phyloP scores from a whole-genome alignment of 2,329 filamentous ascomycete species.

The Cercospora zeae-maydis region DNA sequence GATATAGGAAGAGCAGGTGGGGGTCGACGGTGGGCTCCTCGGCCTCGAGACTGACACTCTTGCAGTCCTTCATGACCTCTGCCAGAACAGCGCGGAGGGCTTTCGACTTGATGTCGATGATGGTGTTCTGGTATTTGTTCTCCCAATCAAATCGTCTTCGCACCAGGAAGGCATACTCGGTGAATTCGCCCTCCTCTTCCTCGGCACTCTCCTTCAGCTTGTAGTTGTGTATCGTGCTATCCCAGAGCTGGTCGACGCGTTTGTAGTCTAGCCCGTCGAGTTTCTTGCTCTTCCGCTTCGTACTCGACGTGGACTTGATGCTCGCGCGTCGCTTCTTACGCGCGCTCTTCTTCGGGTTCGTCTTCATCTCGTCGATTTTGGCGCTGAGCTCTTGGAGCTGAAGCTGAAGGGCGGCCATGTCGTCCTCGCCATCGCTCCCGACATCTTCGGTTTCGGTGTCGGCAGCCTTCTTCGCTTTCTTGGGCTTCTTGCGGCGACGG shows the following conservation, averaged over 20 bases:
- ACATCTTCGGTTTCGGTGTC: conserved; percentile 21
- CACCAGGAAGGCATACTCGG: conserved; percentile 79
- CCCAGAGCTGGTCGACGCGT: conserved; percentile 62
- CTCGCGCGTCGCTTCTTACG: conserved; percentile 23
- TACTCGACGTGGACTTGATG: conserved; percentile 20
- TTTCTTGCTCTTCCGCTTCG: conserved; percentile 24
- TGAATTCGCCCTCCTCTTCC: conserved; percentile 65
- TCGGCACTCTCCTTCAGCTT: conserved; percentile 65
- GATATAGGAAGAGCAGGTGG: conserved; percentile 56
- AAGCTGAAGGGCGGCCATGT: conserved; percentile 18
- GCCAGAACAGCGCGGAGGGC: conserved; percentile 66
- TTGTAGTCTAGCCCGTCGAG: conserved; percentile 59
- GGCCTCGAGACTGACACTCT: conserved; percentile 74
- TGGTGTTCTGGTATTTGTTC: conserved; percentile 70
- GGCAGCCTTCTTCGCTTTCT: conserved; percentile 20
- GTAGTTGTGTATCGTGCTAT: conserved; percentile 59
- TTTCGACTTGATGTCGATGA: conserved; percentile 83
- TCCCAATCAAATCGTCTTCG: conserved; percentile 80
- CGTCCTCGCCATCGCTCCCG: conserved; percentile 17
- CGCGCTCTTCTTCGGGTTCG: conserved; percentile 19
- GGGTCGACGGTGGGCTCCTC: conserved; percentile 65
- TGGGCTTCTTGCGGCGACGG: conserved; percentile 25
- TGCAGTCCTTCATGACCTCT: conserved; percentile 71
- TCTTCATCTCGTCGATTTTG: conserved; percentile 21
- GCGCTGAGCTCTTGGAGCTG: conserved; percentile 23